A percentile compares a stretch with the other conserved stretches of the same genome.
Evolutionary conservation across 495 filamentous ascomycete species (phyloP).

Genomic region (Penicillium antarcticum): DNA sequence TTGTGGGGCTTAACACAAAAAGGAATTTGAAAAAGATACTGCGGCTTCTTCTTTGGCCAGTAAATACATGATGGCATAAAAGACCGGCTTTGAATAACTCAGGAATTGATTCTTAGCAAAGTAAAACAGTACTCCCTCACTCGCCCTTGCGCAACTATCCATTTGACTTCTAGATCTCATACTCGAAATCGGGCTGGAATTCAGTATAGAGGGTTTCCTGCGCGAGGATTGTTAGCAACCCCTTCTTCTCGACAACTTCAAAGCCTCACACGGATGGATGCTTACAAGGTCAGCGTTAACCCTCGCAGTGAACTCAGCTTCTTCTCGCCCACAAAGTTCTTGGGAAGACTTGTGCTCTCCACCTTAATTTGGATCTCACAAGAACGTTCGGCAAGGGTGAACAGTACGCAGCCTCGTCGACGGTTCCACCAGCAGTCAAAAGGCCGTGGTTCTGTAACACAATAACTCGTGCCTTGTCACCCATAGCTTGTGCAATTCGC

Average conservation of each 20-base stretch:
- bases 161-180: constrained; percentile 7
- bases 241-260: too few species aligned
- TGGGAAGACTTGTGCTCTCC: constrained; percentile 45
- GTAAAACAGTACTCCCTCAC: background rate
- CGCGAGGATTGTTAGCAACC: background rate
- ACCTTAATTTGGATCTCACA: constrained; percentile 58
- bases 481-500: constrained; percentile 51
- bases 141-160: background rate
- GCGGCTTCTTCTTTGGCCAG: too few species aligned
- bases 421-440: constrained; percentile 51
- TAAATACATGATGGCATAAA: too few species aligned
- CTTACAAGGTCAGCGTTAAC: constrained; percentile 10
- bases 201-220: constrained; percentile 15
- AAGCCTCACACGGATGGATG: background rate
- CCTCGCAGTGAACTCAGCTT: constrained; percentile 8
- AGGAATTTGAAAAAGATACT: too few species aligned
- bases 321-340: constrained; percentile 35
- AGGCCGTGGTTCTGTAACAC: constrained; percentile 61
- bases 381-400: constrained; percentile 53
- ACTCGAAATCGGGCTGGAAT: constrained; percentile 18
- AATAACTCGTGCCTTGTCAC: constrained; percentile 47
- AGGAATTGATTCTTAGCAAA: too few species aligned
- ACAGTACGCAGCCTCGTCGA: constrained; percentile 58
- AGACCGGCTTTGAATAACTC: too few species aligned
- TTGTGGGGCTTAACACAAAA: too few species aligned